A percentile compares a stretch with the other conserved stretches of the same genome.
Evolutionary conservation across 495 filamentous ascomycete species (phyloP).

Genomic region (Podospora fimiseda): DNA sequence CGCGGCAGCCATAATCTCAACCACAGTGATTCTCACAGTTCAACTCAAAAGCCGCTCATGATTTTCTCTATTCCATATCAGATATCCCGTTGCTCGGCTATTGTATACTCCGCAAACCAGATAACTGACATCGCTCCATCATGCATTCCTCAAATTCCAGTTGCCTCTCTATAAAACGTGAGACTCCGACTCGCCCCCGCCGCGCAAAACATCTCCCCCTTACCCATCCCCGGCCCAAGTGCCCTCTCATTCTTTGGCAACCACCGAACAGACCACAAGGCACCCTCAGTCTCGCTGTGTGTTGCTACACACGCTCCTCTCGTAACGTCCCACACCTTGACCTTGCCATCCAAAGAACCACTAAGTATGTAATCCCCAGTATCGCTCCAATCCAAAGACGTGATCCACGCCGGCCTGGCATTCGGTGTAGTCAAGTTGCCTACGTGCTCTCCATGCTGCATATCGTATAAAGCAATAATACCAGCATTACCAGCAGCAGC

Average conservation of each 20-base stretch:
- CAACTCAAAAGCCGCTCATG: neutral
- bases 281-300: conserved; percentile 80
- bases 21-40: too few species aligned
- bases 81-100: too few species aligned
- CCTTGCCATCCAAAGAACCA: conserved; percentile 84
- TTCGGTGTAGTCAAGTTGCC: conserved; percentile 61
- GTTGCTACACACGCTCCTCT: conserved; percentile 81
- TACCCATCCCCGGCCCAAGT: conserved; percentile 40
- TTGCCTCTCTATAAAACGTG: conserved; percentile 88
- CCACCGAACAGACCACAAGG: conserved; percentile 85
- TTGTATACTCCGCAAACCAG: too few species aligned
- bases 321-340: conserved; percentile 90
- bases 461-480: conserved; percentile 86
- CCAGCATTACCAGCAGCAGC: conserved; percentile 90
- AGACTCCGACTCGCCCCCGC: conserved; percentile 75
- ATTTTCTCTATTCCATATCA: neutral
- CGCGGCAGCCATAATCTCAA: too few species aligned
- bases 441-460: conserved; percentile 84
- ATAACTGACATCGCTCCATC: too few species aligned
- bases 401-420: conserved; percentile 71
- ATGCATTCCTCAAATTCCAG: conserved; percentile 54
- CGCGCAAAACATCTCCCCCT: conserved; percentile 80
- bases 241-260: conserved; percentile 58
- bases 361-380: conserved; percentile 91
- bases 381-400: conserved; percentile 83